Evolutionary conservation across 306 rosid species (phyloP), one percentile per base, ranked within the genome.

Genomic region (Gastrolobium villosum): DNA sequence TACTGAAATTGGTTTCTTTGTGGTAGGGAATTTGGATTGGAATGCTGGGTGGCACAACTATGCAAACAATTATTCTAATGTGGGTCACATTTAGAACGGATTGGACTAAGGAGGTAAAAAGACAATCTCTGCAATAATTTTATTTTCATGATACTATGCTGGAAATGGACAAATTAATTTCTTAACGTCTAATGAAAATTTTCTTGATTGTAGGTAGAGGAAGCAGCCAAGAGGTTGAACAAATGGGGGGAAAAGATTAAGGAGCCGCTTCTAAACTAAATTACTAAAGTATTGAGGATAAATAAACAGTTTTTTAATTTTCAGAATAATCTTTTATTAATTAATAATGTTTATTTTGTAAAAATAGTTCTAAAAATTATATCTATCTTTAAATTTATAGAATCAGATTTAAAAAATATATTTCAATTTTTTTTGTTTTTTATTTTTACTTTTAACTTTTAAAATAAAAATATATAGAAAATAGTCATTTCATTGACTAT

Each of bases 21-120:
- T 68, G 31, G 41, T 7, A 92, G 97, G 97, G 97, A 61, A 82
- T 92, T 74, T 92, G 95, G 95, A 30, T 89, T 75, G 96, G 97
- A 49, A 90, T 92, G 93, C 62, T 87, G 0, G 87, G 89, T n/a
- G 97, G 96, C 7, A 92, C 96, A 0, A 0, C 66, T 5, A 80
- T 89, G 77, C 97, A 92, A 74, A 92, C 97, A 1, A 2, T 83
- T 43, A 89, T 92, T 70, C 70, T 92, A 31, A 0, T 87, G 1
- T 88, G 93, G 92, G 65, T 87, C 32, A 92, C 96, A 34, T 60
- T 81, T 61, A 87, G 89, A 26, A 79, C 97, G 0, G 89, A 92
- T 52, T 92, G 97, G 97, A 81, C 56, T 10, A 87, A 86, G 62
- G 97, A 92, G 96, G 97, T 88, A 75, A 79, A 31, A 7, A 36